Evolutionary conservation across 306 rosid species (phyloP).

Genomic region (Glycyrrhiza uralensis): DNA sequence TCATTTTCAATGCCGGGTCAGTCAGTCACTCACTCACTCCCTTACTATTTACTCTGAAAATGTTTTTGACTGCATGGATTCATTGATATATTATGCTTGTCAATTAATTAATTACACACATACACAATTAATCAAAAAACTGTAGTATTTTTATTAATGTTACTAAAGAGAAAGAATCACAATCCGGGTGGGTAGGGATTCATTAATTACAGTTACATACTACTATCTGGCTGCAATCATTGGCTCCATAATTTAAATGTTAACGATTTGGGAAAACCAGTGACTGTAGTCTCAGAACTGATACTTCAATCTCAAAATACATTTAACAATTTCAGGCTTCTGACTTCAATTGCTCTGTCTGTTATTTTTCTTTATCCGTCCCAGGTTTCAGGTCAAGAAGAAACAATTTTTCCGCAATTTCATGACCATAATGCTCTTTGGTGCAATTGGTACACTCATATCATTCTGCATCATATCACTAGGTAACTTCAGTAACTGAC

Average conservation of each 20-base stretch:
- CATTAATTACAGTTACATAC: too few species aligned
- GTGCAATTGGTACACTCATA: conserved; percentile 89
- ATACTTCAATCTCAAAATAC: too few species aligned
- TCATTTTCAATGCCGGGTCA: conserved; percentile 97
- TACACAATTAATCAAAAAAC: too few species aligned
- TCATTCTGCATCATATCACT: conserved; percentile 84
- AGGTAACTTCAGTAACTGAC: conserved; percentile 49
- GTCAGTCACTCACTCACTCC: conserved; percentile 3
- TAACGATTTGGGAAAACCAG: neutral
- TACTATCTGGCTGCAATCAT: too few species aligned
- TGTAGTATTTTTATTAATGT: too few species aligned
- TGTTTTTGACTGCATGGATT: too few species aligned
- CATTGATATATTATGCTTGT: too few species aligned
- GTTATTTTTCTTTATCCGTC: conserved; percentile 13
- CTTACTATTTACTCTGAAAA: neutral
- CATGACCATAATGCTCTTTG: conserved; percentile 85
- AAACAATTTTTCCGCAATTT: conserved; percentile 92
- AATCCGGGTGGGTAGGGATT: too few species aligned
- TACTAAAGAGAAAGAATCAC: too few species aligned
- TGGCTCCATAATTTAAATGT: too few species aligned
- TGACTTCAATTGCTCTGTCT: conserved; percentile 6
- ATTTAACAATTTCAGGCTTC: neutral
- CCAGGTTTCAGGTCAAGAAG: conserved; percentile 98
- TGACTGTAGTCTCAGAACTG: too few species aligned
- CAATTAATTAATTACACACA: too few species aligned